These are phyloP conservation scores for Ophidiomyces ophidiicola DNA, from an alignment of 2,329 filamentous ascomycete species.

Conservation along the genomic window DNA sequence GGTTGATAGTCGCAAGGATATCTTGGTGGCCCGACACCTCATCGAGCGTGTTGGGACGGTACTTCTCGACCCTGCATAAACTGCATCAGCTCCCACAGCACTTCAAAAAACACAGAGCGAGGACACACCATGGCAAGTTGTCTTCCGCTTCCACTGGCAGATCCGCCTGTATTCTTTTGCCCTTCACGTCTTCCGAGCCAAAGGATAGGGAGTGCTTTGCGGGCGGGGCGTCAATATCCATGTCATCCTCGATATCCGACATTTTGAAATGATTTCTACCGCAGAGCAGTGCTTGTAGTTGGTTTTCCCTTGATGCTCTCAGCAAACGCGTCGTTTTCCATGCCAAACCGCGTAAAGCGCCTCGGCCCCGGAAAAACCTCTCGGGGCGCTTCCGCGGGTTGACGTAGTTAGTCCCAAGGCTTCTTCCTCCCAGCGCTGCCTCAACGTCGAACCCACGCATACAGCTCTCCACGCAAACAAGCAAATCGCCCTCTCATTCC, in stretches of 20 bases:
- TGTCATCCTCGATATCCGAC: constrained; percentile 51
- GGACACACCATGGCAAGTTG: constrained; percentile 68
- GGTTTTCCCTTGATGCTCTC: not conserved
- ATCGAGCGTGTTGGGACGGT: constrained; percentile 72
- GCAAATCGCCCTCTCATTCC: too few species aligned
- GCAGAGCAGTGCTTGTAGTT: too few species aligned
- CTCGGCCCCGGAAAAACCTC: constrained; percentile 30
- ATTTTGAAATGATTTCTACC: constrained; percentile 33
- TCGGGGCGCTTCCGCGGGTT: not conserved
- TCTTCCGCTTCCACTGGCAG: constrained; percentile 89
- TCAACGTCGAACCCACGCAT: not conserved
- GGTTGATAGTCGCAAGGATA: constrained; percentile 94
- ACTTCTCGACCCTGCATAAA: constrained; percentile 75
- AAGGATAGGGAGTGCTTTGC: constrained; percentile 49
- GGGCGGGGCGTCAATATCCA: constrained; percentile 52
- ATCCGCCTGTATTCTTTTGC: constrained; percentile 85
- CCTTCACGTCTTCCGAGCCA: constrained; percentile 62
- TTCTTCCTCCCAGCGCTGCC: not conserved
- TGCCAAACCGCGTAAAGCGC: constrained; percentile 30
- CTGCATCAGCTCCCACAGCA: constrained; percentile 1
- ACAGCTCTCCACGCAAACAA: not conserved
- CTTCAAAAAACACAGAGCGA: not conserved
- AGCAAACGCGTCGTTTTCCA: constrained; percentile 22
- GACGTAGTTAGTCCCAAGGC: not conserved
- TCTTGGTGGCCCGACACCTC: constrained; percentile 96